phyloP scores from a whole-genome alignment of 768 basidiomycete genomes.

The Amanita polypyramis region DNA sequence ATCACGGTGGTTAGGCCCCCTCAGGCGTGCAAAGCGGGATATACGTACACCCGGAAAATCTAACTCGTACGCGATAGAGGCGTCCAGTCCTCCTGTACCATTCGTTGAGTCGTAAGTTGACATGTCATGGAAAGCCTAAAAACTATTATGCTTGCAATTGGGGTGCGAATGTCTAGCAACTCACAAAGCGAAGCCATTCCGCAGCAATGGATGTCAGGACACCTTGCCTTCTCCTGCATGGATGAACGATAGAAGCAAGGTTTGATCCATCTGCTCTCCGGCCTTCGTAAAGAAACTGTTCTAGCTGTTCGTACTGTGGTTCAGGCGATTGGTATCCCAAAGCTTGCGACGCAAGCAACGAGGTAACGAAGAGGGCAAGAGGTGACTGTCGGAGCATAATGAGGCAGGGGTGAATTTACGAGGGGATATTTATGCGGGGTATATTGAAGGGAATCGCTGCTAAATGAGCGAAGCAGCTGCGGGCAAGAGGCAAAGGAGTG shows the following conservation, averaged over 20 bases:
- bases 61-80: conserved; percentile 30
- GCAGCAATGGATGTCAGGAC: conserved; percentile 25
- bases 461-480: conserved; percentile 8
- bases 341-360: neutral
- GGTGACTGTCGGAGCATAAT: neutral
- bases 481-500: neutral
- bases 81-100: conserved; percentile 40
- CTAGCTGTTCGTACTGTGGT: conserved; percentile 24
- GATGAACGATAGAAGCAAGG: conserved; percentile 19
- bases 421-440: too few species aligned
- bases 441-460: neutral
- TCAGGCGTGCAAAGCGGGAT: neutral
- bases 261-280: conserved; percentile 22
- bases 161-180: neutral
- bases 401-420: too few species aligned
- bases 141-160: neutral
- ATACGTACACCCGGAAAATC: neutral
- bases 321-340: conserved; percentile 22
- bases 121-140: conserved; percentile 41
- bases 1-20: neutral
- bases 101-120: conserved; percentile 33
- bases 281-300: conserved; percentile 26
- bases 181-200: conserved; percentile 30
- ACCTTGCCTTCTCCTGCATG: conserved; percentile 17
- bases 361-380: neutral